These are phyloP conservation scores for Acanthochlamys bracteata DNA, from an alignment of 106 monocot species.

Conservation along the genomic window DNA sequence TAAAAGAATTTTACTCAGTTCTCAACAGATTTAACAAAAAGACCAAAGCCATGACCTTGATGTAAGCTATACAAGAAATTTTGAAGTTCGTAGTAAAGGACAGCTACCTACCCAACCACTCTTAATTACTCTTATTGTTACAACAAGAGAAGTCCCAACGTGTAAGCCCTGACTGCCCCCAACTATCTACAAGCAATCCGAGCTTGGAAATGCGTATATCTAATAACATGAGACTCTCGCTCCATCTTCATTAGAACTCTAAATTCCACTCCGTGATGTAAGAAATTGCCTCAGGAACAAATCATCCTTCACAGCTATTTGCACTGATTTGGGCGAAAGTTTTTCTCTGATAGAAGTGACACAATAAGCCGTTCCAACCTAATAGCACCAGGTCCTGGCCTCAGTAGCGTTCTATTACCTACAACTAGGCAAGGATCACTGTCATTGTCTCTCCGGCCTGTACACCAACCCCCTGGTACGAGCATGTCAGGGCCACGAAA, in stretches of 20 bases:
- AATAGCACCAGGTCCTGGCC: slow-evolving; percentile 59
- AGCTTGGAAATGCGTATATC: background rate
- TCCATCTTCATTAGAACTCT: background rate
- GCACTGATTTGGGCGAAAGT: slow-evolving; percentile 55
- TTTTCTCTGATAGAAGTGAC: slow-evolving; percentile 41
- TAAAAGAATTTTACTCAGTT: too few relatives aligned
- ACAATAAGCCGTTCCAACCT: slow-evolving; percentile 38
- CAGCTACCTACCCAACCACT: too few relatives aligned
- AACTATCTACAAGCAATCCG: background rate
- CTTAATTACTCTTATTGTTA: background rate
- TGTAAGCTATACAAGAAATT: too few relatives aligned
- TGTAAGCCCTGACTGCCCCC: background rate
- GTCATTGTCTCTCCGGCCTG: slow-evolving; percentile 22
- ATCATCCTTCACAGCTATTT: slow-evolving; percentile 12
- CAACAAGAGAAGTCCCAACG: background rate
- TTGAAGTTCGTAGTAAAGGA: too few relatives aligned
- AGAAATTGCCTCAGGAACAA: background rate
- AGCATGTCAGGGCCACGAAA: slow-evolving; percentile 35
- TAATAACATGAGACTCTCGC: background rate
- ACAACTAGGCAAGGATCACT: slow-evolving; percentile 49
- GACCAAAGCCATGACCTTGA: too few relatives aligned
- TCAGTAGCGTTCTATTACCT: slow-evolving; percentile 31
- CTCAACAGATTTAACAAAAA: too few relatives aligned
- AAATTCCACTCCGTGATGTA: background rate
- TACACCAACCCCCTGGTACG: slow-evolving; percentile 71